phyloP scores from a whole-genome alignment of 139 green algal species.

The Ulvella scutata region DNA sequence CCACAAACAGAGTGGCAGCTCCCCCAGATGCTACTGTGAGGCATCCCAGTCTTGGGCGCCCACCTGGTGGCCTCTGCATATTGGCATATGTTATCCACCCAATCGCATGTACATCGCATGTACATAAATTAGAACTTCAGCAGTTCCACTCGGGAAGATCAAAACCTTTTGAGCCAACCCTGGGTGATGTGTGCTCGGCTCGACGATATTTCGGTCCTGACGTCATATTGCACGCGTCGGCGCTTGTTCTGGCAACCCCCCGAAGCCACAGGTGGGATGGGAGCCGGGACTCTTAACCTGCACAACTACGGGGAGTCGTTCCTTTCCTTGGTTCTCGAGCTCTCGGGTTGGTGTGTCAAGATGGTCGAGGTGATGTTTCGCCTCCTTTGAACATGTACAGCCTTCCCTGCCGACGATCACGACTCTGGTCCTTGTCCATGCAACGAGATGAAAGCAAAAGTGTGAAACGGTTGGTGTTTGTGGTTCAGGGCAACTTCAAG shows the following conservation, averaged over 20 bases:
- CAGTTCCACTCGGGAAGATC: neutral
- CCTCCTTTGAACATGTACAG: neutral
- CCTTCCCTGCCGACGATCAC: neutral
- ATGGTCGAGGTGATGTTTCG: neutral
- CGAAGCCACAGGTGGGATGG: too few relatives aligned
- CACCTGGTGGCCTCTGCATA: too few relatives aligned
- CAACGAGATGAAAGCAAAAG: neutral
- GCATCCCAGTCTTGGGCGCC: neutral
- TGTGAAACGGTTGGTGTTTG: neutral
- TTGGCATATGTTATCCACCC: too few relatives aligned
- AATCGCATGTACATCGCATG: neutral
- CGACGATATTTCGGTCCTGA: too few relatives aligned
- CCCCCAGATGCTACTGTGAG: neutral
- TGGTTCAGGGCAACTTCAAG: constrained; percentile 63
- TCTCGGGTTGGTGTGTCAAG: too few relatives aligned
- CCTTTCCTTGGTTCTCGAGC: too few relatives aligned
- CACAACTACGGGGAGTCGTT: too few relatives aligned
- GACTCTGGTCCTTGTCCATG: neutral
- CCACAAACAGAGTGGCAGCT: neutral
- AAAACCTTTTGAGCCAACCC: neutral
- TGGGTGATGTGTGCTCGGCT: neutral
- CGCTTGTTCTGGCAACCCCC: too few relatives aligned
- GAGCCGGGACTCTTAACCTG: too few relatives aligned
- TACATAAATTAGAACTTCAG: neutral
- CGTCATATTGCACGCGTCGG: too few relatives aligned